These are phyloP conservation scores for Pezicula rhizophila DNA, from an alignment of 2,329 filamentous ascomycete species.

Conservation along the genomic window DNA sequence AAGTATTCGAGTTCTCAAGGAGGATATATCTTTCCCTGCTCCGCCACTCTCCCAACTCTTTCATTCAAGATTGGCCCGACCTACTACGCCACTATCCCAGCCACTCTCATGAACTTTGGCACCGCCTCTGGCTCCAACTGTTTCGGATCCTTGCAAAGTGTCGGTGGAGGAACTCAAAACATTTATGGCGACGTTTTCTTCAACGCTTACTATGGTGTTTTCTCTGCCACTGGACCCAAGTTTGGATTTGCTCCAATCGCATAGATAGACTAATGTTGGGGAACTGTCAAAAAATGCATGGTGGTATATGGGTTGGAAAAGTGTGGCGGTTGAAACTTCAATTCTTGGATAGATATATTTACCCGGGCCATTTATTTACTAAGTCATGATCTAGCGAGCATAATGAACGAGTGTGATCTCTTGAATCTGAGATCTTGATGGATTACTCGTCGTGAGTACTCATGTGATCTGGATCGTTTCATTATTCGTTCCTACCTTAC, in stretches of 20 bases:
- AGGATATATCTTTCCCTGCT: conserved; percentile 32
- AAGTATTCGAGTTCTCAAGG: conserved; percentile 21
- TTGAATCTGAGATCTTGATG: too few species aligned
- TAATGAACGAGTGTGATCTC: too few species aligned
- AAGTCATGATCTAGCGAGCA: too few species aligned
- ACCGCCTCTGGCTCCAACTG: conserved; percentile 19
- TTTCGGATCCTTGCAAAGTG: conserved; percentile 31
- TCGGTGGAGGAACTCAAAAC: conserved; percentile 20
- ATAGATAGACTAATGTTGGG: conserved; percentile 2
- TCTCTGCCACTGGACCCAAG: conserved; percentile 17
- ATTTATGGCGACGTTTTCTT: conserved; percentile 29
- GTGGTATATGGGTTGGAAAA: not conserved
- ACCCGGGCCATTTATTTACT: too few species aligned
- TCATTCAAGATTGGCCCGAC: conserved; percentile 26
- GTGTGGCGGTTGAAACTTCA: not conserved
- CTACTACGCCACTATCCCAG: conserved; percentile 28
- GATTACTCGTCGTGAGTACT: too few species aligned
- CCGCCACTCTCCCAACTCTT: conserved; percentile 27
- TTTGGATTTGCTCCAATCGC: conserved; percentile 24
- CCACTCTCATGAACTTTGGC: conserved; percentile 30
- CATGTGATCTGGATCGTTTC: too few species aligned
- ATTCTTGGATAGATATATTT: not conserved
- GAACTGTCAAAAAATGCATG: not conserved
- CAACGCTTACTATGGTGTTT: conserved; percentile 25
- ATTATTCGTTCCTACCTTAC: too few species aligned